Base-by-base conservation (phyloP, 2,329 filamentous ascomycete genomes). In the Trichocomaceae sp. region DNA sequence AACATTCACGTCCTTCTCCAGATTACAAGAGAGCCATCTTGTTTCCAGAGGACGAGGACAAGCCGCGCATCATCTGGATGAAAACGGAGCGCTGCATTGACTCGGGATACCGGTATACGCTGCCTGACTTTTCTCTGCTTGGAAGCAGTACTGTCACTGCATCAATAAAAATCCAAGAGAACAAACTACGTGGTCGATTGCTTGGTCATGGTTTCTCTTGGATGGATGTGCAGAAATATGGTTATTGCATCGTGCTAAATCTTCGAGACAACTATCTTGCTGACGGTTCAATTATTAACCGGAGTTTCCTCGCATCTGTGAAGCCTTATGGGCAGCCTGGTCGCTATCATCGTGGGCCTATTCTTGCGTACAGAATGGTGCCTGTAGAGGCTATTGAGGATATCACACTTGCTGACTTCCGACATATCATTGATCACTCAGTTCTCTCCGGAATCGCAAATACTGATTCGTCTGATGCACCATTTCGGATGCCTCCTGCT, bases 1-100 rank as follows among this genome's bases (percentile, higher is more conserved):
- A 50, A 26, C 19, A 44, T 19, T 29, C 7, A 12, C 42, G 57
- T 17, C 57, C 55, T 12, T 57, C 57, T 10, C 29, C 42, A n/a
- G 17, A 55, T 6, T 52, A 57, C 31, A 54, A 45, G 45, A 47
- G 54, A n/a, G 57, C 54, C 4, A 58, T 58, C 10, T 50, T 52
- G 42, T 57, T 57, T 44, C 54, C 51, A n/a, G 41, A 22, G 1
- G 26, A 55, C 2, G 1, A 45, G 10, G 37, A 15, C 1, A 52
- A 52, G 31, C 55, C 54, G 10, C n/a, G n/a, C 15, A 31, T 54
- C 42, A 47, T 59, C 4, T 50, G 47, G 53, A 33, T 55, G 47
- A 8, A 31, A 37, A 17, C 8, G 15, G 22, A 20, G 17, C 31
- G 10, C 22, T 15, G 35, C 6, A 15, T 13, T 19, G 53, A 55